Evolutionary conservation across 257 asterid species (phyloP), one percentile per base, ranked within the genome.

Genomic region (Jacaranda copaia): DNA sequence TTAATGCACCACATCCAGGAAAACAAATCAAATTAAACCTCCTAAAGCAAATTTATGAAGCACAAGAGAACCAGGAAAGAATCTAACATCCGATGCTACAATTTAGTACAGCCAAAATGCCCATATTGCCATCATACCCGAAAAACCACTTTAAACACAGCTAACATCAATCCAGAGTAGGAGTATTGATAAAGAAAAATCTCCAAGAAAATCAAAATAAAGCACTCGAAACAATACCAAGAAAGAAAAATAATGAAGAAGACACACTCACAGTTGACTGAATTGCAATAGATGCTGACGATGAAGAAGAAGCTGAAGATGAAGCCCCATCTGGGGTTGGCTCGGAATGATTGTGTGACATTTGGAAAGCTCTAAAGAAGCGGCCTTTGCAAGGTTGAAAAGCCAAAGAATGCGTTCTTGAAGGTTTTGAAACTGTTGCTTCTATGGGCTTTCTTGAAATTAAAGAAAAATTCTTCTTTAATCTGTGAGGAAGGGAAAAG

Each of bases 181-280:
- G 5, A 20, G 25, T 8, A 3, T 25, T 46, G 32, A 60, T 15
- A 69, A 46, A 7, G 32, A 36, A 61, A 68, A 51, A 55, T 3
- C 32, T 25, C 39, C 38, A 73, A 51, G 49, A 73, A 20, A 51
- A 57, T 6, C 6, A 51, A 40, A 43, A 59, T 3, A 36, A 51
- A 42, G 32, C 35, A 66, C 8, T 51, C 14, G 3, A 2, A 45
- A 49, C 15, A 64, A n/a, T 16, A 52, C 8, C 14, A 38, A 71
- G 4, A n/a, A 40, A 18, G 2, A 3, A 20, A 16, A 0, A 25
- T 49, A 67, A 55, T 39, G 42, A 72, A 65, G 8, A 75, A 18
- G 38, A 36, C 36, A 58, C 32, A 68, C 97, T 87, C 86, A 92
- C 98, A 72, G 89, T 66, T 66, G 98, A 78, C 68, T 84, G 92